Evolutionary conservation across 1,139 yeast genomes (phyloP).

Genomic region (Magnusiomyces ingens): DNA sequence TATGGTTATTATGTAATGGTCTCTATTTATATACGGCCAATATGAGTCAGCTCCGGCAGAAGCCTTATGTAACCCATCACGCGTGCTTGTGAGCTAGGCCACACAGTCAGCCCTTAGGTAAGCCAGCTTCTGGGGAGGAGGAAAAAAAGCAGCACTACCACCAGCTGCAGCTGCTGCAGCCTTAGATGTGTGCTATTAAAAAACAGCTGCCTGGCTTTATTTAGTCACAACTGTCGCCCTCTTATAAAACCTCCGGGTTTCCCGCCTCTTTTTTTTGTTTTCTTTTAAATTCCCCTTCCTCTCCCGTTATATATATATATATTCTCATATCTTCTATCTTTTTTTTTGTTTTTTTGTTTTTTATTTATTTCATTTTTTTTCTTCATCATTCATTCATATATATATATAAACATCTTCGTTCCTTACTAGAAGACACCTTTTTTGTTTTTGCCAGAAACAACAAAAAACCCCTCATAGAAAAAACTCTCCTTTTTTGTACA

Average conservation of each 20-base stretch:
- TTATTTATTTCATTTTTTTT: neutral
- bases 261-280: neutral
- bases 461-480: neutral
- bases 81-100: no score
- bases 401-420: neutral
- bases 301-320: neutral
- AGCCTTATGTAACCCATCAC: no score
- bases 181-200: no score
- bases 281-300: neutral
- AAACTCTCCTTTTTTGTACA: neutral
- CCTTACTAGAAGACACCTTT: neutral
- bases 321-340: neutral
- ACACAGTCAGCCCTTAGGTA: no score
- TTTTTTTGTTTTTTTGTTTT: neutral
- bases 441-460: neutral
- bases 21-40: no score
- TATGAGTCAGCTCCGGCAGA: no score
- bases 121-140: no score
- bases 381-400: neutral
- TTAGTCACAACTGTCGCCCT: neutral
- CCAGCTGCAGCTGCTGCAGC: no score
- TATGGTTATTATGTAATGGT: no score
- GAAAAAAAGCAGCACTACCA: no score
- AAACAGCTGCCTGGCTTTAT: no score
- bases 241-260: neutral